Evolutionary conservation across 2,329 filamentous ascomycete species (phyloP).

Genomic region (Gaeumannomyces sp.): DNA sequence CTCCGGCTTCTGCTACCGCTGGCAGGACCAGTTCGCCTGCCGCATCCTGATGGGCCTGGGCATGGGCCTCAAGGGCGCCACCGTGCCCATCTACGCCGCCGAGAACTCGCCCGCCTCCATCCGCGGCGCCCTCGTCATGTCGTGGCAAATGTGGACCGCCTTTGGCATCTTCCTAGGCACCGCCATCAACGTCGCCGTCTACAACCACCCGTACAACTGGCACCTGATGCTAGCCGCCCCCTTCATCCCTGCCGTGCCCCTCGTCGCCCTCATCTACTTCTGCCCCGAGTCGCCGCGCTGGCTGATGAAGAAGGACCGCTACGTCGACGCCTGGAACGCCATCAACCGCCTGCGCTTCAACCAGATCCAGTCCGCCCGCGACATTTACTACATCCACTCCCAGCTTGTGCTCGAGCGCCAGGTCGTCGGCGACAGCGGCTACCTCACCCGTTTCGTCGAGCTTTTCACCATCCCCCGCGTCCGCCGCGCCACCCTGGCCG

Average conservation of each 20-base stretch:
- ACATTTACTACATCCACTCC: constrained; percentile 59
- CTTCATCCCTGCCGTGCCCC: constrained; percentile 52
- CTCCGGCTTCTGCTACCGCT: constrained; percentile 64
- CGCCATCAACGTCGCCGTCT: constrained; percentile 53
- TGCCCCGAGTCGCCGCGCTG: constrained; percentile 62
- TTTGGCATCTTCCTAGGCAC: constrained; percentile 51
- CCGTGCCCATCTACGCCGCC: constrained; percentile 70
- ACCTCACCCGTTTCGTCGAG: constrained; percentile 56
- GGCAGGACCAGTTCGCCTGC: constrained; percentile 64
- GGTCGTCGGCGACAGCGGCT: constrained; percentile 45
- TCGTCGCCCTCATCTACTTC: constrained; percentile 54
- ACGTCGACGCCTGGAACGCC: constrained; percentile 53
- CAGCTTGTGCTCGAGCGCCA: constrained; percentile 55
- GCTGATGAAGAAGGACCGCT: constrained; percentile 61
- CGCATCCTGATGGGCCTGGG: constrained; percentile 71
- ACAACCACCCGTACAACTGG: constrained; percentile 28
- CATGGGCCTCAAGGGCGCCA: constrained; percentile 68
- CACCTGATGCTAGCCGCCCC: constrained; percentile 42
- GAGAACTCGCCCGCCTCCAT: constrained; percentile 66
- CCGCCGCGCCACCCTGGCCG: constrained; percentile 67
- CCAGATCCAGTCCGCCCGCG: constrained; percentile 51
- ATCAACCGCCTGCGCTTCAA: constrained; percentile 46
- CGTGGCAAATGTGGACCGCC: constrained; percentile 47
- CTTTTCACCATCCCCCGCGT: constrained; percentile 64
- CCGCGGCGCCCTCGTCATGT: constrained; percentile 74